Evolutionary conservation across 768 basidiomycete species (phyloP), one percentile per base, ranked within the genome.

Genomic region (Amanita pseudoporphyria): DNA sequence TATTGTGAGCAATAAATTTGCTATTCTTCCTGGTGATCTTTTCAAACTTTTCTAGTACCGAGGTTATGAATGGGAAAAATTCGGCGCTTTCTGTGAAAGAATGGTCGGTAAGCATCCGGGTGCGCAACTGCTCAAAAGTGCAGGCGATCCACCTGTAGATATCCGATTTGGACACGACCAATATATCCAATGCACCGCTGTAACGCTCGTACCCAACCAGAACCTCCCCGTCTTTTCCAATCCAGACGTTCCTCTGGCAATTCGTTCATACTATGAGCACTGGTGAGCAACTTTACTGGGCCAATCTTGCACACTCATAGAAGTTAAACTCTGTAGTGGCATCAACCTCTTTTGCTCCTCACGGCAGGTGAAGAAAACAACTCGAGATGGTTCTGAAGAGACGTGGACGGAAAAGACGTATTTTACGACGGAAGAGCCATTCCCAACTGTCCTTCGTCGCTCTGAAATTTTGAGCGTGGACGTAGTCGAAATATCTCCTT

Each of bases 31-130:
- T 26, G 42, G 43, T 45, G 32, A 56, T 47, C 24, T 30, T 53
- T 45, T 47, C 21, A 37, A 21, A 12, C 35, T 43, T 39, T n/a
- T 40, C 26, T 48, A 92, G 89, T 94, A 94, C 63, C 89, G 95
- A 39, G 95, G 93, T 1, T 87, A 82, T 59, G 91, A 92, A 59
- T 92, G 88, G 91, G 94, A 98, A 67, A 93, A 89, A 59, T 91
- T 82, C 53, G 84, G 83, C 6, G 78, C 85, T 2, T 91, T 87
- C 69, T 90, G 89, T 65, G 92, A 97, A 63, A 73, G 87, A 32
- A 87, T 96, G 81, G 78, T 93, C 47, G 84, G 81, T 64, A 95
- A 94, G 62, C 88, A 92, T 64, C 84, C 88, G 3, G 82, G 82
- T 18, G 88, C 93, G 4, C 85, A 85, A 51, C 64, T 96, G 9